Conservation (phyloP, 2,329 filamentous ascomycete genomes). For the Cladosporium sp. region DNA sequence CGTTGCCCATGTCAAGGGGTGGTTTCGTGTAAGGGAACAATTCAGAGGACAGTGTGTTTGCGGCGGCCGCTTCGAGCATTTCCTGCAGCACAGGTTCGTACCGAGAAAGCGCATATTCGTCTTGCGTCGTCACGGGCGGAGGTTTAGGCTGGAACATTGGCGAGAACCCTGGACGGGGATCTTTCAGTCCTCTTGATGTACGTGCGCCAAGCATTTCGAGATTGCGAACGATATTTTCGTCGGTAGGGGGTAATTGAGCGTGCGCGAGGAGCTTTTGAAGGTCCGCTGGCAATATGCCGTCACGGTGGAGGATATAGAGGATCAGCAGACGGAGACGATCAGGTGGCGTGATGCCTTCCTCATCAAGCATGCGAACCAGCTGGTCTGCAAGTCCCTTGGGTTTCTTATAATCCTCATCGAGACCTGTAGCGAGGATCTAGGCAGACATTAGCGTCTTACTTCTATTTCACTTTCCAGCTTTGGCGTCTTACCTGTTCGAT, state of each 20-base stretch:
- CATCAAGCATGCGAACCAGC: conserved; percentile 80
- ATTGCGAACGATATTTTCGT: conserved; percentile 68
- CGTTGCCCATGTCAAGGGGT: conserved; percentile 55
- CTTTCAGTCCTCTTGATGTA: conserved; percentile 67
- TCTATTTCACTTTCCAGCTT: neutral
- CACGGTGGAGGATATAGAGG: conserved; percentile 78
- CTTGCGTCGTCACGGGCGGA: conserved; percentile 46
- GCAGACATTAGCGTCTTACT: too few species aligned
- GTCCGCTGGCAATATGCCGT: conserved; percentile 78
- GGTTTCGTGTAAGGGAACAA: conserved; percentile 46
- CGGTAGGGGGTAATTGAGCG: conserved; percentile 66
- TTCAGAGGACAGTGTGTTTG: conserved; percentile 37
- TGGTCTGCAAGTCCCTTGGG: conserved; percentile 84
- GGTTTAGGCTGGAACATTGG: conserved; percentile 68
- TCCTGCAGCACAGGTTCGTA: conserved; percentile 76
- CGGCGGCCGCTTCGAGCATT: conserved; percentile 66
- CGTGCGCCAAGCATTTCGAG: conserved; percentile 76
- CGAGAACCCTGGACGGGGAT: conserved; percentile 57
- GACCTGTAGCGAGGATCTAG: conserved; percentile 73
- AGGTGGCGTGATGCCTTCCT: conserved; percentile 62
- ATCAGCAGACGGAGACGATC: conserved; percentile 82
- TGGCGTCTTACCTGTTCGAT: conserved; percentile 63
- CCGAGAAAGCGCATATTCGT: conserved; percentile 80
- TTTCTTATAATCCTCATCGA: conserved; percentile 88
- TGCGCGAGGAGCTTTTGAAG: conserved; percentile 79